A percentile compares a stretch with the other conserved stretches of the same genome.
Evolutionary conservation across 176 grass and related monocot species (phyloP).

Genomic region (Musa beccarii): DNA sequence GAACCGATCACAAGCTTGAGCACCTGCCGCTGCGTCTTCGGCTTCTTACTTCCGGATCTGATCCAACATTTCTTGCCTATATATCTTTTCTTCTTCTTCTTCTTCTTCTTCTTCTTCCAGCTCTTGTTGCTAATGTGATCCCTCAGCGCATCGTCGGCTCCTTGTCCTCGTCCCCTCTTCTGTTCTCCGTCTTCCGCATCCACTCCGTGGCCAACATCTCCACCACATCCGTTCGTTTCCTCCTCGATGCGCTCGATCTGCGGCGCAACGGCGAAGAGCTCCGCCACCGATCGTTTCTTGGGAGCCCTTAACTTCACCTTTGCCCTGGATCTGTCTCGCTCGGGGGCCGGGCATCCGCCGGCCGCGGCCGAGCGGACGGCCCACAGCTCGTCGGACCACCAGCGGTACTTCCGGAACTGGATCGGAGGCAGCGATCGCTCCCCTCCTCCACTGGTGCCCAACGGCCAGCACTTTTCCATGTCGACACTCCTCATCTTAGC

Average conservation of each 20-base stretch:
- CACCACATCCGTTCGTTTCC: neutral
- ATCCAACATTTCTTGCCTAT: neutral
- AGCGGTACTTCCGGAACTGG: neutral
- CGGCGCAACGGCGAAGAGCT: neutral
- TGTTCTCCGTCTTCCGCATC: neutral
- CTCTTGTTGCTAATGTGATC: no score
- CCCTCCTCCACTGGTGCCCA: neutral
- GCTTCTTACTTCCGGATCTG: neutral
- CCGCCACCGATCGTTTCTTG: neutral
- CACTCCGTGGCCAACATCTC: neutral
- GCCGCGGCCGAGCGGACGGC: neutral
- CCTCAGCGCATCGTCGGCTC: no score
- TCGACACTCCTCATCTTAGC: neutral
- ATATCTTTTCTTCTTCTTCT: neutral
- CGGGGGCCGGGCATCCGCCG: no score
- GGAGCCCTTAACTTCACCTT: neutral
- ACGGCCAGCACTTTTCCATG: neutral
- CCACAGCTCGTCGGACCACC: neutral
- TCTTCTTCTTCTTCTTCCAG: no score
- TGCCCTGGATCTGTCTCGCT: neutral
- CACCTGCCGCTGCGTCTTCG: neutral
- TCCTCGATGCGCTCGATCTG: neutral
- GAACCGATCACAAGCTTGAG: neutral
- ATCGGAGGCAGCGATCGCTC: neutral
- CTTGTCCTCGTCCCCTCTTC: no score